phyloP scores from a whole-genome alignment of 2,329 filamentous ascomycete species.

The Pyricularia grisea region DNA sequence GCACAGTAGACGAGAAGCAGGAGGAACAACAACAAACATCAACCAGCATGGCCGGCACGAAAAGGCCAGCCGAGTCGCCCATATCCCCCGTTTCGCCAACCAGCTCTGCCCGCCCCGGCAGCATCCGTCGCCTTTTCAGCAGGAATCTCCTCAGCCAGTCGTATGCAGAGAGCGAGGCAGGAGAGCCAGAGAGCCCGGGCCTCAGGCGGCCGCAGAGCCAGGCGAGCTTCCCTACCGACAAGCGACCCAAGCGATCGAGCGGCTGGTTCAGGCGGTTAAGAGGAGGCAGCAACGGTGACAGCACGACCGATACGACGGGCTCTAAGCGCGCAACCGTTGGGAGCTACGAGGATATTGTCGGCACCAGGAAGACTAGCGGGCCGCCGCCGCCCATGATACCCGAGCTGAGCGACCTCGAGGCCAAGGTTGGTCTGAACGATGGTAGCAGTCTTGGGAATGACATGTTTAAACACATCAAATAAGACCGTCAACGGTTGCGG shows the following conservation, averaged over 20 bases:
- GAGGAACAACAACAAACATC: constrained; percentile 8
- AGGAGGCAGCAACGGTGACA: constrained; percentile 22
- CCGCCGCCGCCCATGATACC: constrained; percentile 54
- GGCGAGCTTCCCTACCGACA: constrained; percentile 39
- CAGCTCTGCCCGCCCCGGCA: constrained; percentile 40
- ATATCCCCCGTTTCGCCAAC: constrained; percentile 41
- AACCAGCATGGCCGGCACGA: constrained; percentile 28
- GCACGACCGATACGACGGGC: constrained; percentile 10
- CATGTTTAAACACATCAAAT: constrained; percentile 52
- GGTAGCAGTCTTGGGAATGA: constrained; percentile 38
- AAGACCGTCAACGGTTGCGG: constrained; percentile 12
- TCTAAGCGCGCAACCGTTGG: constrained; percentile 31
- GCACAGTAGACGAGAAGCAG: constrained; percentile 12
- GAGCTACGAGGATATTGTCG: constrained; percentile 25
- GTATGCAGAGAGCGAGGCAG: constrained; percentile 38
- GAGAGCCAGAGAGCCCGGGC: constrained; percentile 29
- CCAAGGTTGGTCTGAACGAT: constrained; percentile 34
- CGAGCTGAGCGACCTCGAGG: constrained; percentile 42
- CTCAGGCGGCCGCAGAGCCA: constrained; percentile 25
- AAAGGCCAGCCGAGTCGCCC: constrained; percentile 38
- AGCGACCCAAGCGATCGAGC: constrained; percentile 41
- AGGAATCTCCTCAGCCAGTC: constrained; percentile 43
- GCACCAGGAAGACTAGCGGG: constrained; percentile 27
- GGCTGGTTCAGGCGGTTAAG: constrained; percentile 50
- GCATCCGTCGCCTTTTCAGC: constrained; percentile 49